phyloP scores from a whole-genome alignment of 179 eudicot species.

The Sideroxylon spinosum region DNA sequence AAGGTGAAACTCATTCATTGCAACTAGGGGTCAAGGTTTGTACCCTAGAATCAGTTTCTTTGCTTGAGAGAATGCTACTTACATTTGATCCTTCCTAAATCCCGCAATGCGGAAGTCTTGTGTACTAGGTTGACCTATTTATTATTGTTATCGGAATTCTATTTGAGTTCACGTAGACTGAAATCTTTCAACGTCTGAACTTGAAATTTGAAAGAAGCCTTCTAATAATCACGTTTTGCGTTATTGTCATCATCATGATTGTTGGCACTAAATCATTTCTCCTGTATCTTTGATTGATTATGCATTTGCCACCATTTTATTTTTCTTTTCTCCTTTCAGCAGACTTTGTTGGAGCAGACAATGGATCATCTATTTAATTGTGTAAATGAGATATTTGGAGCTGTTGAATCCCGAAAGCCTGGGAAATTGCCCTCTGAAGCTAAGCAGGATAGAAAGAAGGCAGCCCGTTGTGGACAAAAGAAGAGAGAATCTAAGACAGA shows the following conservation, averaged over 20 bases:
- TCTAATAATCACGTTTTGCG: not conserved
- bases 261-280: not conserved
- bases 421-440: slow-evolving; percentile 33
- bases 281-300: not conserved
- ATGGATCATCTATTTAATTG: slow-evolving; percentile 58
- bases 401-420: slow-evolving; percentile 32
- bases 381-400: slow-evolving; percentile 35
- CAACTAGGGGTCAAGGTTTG: too few species aligned
- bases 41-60: not conserved
- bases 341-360: slow-evolving; percentile 44
- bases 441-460: slow-evolving; percentile 27
- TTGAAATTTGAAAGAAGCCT: not conserved
- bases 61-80: not conserved
- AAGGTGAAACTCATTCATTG: not conserved
- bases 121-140: too few species aligned
- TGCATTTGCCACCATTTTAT: not conserved
- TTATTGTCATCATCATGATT: not conserved
- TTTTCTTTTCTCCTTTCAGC: slow-evolving; percentile 31
- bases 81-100: too few species aligned
- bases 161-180: not conserved
- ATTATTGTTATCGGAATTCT: too few species aligned
- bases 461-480: slow-evolving; percentile 24
- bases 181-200: not conserved
- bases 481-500: slow-evolving; percentile 22
- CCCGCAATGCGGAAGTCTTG: too few species aligned